Evolutionary conservation across 192 early-diverging fungal species (phyloP).

Genomic region (Backusella psychrophila): DNA sequence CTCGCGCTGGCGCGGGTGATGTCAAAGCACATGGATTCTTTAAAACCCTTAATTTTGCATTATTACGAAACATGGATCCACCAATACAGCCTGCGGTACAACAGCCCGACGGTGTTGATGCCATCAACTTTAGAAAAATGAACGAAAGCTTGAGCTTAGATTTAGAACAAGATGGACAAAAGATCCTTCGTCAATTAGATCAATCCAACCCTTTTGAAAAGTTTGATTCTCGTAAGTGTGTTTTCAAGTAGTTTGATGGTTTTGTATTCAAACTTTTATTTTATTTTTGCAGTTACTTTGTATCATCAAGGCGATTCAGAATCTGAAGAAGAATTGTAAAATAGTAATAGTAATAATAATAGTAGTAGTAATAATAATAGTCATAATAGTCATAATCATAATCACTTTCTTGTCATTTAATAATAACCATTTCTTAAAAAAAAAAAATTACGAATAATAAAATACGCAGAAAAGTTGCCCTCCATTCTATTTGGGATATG

Average conservation of each 20-base stretch:
- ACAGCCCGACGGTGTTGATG: slow-evolving; percentile 58
- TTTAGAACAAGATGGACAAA: slow-evolving; percentile 55
- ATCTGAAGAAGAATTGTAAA: slow-evolving; percentile 6
- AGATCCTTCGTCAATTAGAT: slow-evolving; percentile 13
- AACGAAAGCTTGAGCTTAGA: slow-evolving; percentile 64
- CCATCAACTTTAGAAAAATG: slow-evolving; percentile 67
- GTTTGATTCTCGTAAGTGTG: slow-evolving; percentile 50
- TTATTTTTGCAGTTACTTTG: slow-evolving; percentile 47
- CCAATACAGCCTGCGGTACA: slow-evolving; percentile 72
- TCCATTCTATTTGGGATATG: too few species aligned
- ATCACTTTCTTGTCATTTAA: too few species aligned
- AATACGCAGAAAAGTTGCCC: too few species aligned
- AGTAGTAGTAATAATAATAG: not conserved
- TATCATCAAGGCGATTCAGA: slow-evolving; percentile 58
- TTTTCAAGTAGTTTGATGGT: not conserved
- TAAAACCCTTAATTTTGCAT: slow-evolving; percentile 88
- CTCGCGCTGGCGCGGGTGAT: slow-evolving; percentile 86
- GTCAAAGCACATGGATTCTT: slow-evolving; percentile 93
- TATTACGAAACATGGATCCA: slow-evolving; percentile 80
- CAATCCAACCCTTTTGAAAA: slow-evolving; percentile 57
- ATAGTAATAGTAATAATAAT: not conserved
- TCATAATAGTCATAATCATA: too few species aligned
- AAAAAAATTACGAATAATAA: not conserved
- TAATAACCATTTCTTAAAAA: not conserved
- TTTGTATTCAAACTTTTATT: slow-evolving; percentile 2